Conservation (phyloP, 2,329 filamentous ascomycete species). For the Rosellinia necatrix region DNA sequence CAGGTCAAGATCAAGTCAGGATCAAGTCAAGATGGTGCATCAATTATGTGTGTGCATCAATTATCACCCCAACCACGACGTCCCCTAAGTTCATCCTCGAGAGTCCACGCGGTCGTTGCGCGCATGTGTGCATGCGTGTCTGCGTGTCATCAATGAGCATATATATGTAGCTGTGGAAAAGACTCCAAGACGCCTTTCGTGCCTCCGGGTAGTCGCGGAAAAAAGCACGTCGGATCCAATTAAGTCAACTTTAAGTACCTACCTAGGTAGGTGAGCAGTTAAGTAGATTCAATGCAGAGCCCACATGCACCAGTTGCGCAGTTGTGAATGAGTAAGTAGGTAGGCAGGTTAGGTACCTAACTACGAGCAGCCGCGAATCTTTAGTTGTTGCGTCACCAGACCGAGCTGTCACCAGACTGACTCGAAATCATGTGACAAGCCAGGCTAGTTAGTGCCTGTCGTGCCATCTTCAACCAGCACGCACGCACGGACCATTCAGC, state of each 20-base stretch:
- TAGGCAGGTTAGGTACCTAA: no score
- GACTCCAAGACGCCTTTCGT: not conserved
- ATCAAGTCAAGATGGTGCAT: constrained; percentile 12
- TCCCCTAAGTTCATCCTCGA: constrained; percentile 21
- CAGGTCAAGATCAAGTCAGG: no score
- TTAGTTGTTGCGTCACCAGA: no score
- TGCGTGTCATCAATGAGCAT: constrained; percentile 9
- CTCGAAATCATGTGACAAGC: constrained; percentile 39
- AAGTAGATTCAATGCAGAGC: no score
- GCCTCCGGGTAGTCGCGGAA: no score
- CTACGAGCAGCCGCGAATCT: constrained; percentile 30
- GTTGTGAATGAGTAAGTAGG: no score
- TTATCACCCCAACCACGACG: constrained; percentile 6
- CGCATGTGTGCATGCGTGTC: no score
- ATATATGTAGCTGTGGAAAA: not conserved
- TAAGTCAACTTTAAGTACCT: no score
- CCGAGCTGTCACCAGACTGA: constrained; percentile 36
- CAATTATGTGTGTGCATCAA: constrained; percentile 10
- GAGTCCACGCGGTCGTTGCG: not conserved
- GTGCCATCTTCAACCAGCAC: no score
- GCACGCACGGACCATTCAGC: constrained; percentile 21
- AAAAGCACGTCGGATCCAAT: not conserved
- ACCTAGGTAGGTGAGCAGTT: no score
- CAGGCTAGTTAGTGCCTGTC: no score
- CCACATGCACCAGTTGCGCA: not conserved